Conservation (phyloP, 306 rosid species). For the Oemleria cerasiformis region DNA sequence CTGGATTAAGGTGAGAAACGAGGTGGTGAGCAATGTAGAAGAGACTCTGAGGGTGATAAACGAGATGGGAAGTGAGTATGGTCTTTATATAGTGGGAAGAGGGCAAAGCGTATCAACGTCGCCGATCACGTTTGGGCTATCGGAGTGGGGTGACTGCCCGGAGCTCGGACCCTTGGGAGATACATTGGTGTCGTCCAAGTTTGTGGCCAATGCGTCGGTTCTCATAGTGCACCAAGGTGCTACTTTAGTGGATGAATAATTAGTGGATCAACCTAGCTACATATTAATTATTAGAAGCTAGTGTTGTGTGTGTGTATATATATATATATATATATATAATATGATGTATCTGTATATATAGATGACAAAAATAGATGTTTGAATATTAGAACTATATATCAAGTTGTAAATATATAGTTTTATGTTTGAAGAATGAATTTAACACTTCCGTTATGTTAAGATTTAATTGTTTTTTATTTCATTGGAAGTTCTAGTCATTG, state of each 20-base stretch:
- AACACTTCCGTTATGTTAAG: too few relatives aligned
- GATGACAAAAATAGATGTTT: too few relatives aligned
- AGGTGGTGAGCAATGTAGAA: constrained; percentile 26
- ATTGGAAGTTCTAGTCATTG: too few relatives aligned
- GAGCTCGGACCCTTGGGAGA: constrained; percentile 57
- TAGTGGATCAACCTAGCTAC: too few relatives aligned
- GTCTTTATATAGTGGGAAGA: constrained; percentile 50
- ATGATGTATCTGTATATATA: too few relatives aligned
- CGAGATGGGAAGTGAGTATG: constrained; percentile 30
- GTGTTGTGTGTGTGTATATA: too few relatives aligned
- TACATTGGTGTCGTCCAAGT: constrained; percentile 38
- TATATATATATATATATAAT: too few relatives aligned
- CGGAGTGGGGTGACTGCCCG: constrained; percentile 49
- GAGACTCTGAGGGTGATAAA: constrained; percentile 26
- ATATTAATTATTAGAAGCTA: too few relatives aligned
- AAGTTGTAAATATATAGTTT: too few relatives aligned
- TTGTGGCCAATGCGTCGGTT: constrained; percentile 36
- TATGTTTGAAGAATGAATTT: too few relatives aligned
- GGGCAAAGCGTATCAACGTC: constrained; percentile 29
- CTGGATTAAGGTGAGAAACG: constrained; percentile 29
- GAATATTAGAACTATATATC: too few relatives aligned
- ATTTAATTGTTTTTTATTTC: too few relatives aligned
- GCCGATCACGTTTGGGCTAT: constrained; percentile 16
- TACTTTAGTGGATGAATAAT: not conserved
- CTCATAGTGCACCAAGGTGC: constrained; percentile 42